Conservation (phyloP, 2,329 filamentous ascomycete species). For the Diaporthe helianthi region DNA sequence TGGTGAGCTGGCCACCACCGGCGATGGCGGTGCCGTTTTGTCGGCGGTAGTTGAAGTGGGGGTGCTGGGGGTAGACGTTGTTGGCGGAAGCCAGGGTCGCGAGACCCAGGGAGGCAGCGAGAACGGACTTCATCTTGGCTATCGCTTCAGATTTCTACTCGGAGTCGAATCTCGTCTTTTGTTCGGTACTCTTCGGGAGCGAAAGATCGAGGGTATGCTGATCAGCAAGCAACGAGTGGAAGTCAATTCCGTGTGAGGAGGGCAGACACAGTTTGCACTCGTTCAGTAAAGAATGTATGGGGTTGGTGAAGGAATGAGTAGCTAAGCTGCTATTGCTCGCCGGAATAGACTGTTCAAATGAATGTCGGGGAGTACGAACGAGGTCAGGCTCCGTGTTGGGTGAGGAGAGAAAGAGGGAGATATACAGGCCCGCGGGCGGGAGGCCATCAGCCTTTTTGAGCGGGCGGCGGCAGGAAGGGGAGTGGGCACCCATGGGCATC, state of each 20-base stretch:
- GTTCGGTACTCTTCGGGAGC: constrained; percentile 35
- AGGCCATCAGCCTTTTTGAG: constrained; percentile 34
- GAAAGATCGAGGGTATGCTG: constrained; percentile 34
- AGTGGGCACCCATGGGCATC: background rate
- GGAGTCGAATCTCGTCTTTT: constrained; percentile 31
- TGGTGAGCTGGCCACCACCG: constrained; percentile 42
- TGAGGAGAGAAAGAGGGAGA: constrained; percentile 32
- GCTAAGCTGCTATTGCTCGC: constrained; percentile 32
- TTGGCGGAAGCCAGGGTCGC: constrained; percentile 51
- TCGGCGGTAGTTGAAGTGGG: constrained; percentile 42
- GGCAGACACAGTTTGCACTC: constrained; percentile 43
- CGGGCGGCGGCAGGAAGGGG: constrained; percentile 31
- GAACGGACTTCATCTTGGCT: constrained; percentile 56
- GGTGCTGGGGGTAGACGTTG: constrained; percentile 48
- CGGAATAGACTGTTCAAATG: constrained; percentile 35
- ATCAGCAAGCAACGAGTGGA: constrained; percentile 40
- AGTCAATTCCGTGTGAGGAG: constrained; percentile 42
- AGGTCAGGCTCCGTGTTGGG: constrained; percentile 33
- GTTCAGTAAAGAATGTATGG: constrained; percentile 40
- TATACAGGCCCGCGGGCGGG: constrained; percentile 30
- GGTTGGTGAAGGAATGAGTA: constrained; percentile 37
- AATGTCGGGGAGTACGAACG: constrained; percentile 35
- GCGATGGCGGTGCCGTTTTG: constrained; percentile 37
- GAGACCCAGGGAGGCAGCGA: constrained; percentile 50
- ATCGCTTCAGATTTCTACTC: constrained; percentile 35